Evolutionary conservation across 1,139 yeast genomes (phyloP).

Genomic region (Candida glucosophila): DNA sequence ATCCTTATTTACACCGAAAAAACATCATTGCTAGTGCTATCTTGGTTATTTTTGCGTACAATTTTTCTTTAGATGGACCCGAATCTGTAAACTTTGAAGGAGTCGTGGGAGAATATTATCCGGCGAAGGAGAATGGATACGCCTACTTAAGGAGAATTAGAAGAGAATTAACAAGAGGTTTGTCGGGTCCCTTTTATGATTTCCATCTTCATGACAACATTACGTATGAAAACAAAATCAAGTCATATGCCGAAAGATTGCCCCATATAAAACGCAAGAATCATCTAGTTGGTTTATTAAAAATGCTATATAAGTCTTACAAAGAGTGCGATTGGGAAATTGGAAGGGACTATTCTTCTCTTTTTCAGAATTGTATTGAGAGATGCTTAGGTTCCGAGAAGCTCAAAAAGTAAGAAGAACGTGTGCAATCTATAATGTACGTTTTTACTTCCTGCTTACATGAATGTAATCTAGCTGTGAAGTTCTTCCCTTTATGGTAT

Average conservation of each 20-base stretch:
- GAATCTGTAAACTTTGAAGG: constrained; percentile 26
- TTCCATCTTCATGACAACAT: constrained; percentile 3
- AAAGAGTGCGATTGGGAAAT: constrained; percentile 51
- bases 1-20: constrained; percentile 25
- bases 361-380: constrained; percentile 31
- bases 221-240: constrained; percentile 12
- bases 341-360: constrained; percentile 49
- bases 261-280: constrained; percentile 34
- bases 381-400: constrained; percentile 1
- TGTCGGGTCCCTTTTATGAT: no score
- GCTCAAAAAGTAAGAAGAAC: constrained; percentile 1
- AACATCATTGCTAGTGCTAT: constrained; percentile 40
- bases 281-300: constrained; percentile 48
- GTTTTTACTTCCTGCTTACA: no score
- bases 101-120: constrained; percentile 3
- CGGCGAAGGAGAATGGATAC: constrained; percentile 27
- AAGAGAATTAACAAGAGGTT: no score
- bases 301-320: constrained; percentile 36
- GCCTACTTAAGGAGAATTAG: constrained; percentile 28
- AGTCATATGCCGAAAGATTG: constrained; percentile 24
- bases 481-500: no score
- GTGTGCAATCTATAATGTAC: no score
- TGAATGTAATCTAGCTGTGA: no score
- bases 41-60: constrained; percentile 41
- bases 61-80: constrained; percentile 30